Evolutionary conservation across 2,329 filamentous ascomycete species (phyloP).

Genomic region (Monosporascus cannonballus): DNA sequence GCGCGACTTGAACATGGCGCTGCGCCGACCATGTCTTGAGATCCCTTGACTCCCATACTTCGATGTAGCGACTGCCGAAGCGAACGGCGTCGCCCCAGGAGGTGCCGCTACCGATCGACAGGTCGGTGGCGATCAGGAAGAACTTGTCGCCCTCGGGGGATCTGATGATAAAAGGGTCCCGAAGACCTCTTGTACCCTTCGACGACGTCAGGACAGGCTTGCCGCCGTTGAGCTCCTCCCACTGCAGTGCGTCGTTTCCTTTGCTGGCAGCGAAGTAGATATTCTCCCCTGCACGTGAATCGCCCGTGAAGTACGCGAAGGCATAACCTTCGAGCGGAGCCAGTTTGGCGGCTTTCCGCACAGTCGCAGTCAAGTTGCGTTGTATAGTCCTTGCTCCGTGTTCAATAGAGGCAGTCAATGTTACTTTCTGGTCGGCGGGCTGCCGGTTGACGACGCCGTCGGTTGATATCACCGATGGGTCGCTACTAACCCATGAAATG

Average conservation of each 20-base stretch:
- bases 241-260: slow-evolving; percentile 45
- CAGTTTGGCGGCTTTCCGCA: neutral
- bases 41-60: slow-evolving; percentile 47
- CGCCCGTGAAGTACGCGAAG: slow-evolving; percentile 46
- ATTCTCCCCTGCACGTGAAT: slow-evolving; percentile 39
- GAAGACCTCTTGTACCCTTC: slow-evolving; percentile 41
- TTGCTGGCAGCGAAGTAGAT: slow-evolving; percentile 46
- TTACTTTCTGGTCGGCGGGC: slow-evolving; percentile 22
- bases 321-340: slow-evolving; percentile 36
- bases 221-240: slow-evolving; percentile 43
- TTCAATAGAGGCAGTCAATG: slow-evolving; percentile 29
- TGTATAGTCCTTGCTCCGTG: slow-evolving; percentile 14
- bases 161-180: slow-evolving; percentile 48
- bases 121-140: slow-evolving; percentile 45
- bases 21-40: slow-evolving; percentile 45
- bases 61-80: slow-evolving; percentile 42
- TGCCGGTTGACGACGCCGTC: slow-evolving; percentile 29
- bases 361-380: slow-evolving; percentile 27
- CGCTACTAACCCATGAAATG: slow-evolving; percentile 31
- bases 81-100: slow-evolving; percentile 43
- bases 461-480: slow-evolving; percentile 25
- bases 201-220: slow-evolving; percentile 39
- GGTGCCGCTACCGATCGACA: slow-evolving; percentile 48
- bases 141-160: slow-evolving; percentile 45
- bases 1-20: slow-evolving; percentile 42